Conservation (phyloP, 768 basidiomycete genomes). For the Hypholoma sublateritium region DNA sequence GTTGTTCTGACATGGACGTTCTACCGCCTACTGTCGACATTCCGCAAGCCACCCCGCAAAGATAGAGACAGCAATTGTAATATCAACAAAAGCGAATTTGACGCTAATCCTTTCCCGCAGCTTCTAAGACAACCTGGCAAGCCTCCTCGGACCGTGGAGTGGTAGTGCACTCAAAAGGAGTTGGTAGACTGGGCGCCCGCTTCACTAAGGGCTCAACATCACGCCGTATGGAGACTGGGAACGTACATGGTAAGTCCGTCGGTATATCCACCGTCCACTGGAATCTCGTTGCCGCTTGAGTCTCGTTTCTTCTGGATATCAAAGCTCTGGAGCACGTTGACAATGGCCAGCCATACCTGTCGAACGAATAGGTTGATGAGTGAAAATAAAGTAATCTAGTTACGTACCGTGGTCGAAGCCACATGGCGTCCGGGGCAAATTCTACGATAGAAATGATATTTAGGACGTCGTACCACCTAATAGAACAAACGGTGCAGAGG, state of each 20-base stretch:
- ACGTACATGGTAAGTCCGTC: background rate
- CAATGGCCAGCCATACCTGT: background rate
- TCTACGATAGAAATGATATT: background rate
- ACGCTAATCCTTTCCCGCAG: no score
- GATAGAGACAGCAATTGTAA: no score
- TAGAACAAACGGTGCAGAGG: no score
- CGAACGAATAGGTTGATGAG: background rate
- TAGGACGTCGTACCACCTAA: no score
- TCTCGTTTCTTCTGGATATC: background rate
- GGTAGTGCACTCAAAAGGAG: background rate
- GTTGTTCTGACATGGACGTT: no score
- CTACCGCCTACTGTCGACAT: no score
- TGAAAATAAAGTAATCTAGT: background rate
- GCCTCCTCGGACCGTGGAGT: background rate
- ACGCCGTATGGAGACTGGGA: no score
- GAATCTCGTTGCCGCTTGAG: background rate
- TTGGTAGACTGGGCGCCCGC: slow-evolving; percentile 22
- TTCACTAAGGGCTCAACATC: slow-evolving; percentile 27
- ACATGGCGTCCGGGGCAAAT: slow-evolving; percentile 1
- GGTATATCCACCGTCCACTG: background rate
- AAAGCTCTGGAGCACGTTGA: background rate
- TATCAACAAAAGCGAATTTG: no score
- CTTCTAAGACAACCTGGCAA: background rate
- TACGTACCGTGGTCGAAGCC: background rate
- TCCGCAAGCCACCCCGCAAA: no score